Base-by-base conservation (phyloP, 805 yeast genomes). In the Yarrowia sp. region DNA sequence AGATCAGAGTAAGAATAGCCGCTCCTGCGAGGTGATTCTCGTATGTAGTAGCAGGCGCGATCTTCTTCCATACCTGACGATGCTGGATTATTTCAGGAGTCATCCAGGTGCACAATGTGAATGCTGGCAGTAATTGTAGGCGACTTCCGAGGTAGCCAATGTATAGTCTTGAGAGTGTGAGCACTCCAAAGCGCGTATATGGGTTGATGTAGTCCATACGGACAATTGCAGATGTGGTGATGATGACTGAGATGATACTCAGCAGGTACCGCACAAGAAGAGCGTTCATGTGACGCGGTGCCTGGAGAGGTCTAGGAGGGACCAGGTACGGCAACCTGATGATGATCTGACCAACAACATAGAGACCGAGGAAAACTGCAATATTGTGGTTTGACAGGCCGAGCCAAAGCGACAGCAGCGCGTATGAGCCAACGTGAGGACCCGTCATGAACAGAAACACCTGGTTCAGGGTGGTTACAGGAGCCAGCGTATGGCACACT, bases 381-480 rank as follows among this genome's bases (percentile, higher is more conserved):
- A 56, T 11, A 10, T 56, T 12, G 22, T 32, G 15, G 38, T 3
- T 56, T 8, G 15, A 10, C n/a, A 56, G 63, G 12, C 63, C 63
- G 12, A 56, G 48, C 63, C 63, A 56, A 2, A 56, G 38, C 1
- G 48, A 56, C 4, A 56, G 19, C 2, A 56, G 63, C n/a, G 63
- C 63, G 40, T 56, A 56, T 9, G 63, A 10, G 15, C 63, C 63
- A 10, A 56, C 48, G 11, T 56, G 63, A 2, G 63, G 63, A 2
- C 63, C 63, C 2, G 63, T 56, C 63, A 56, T 56, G 48, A 56
- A 56, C 46, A 56, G 48, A 8, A 56, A 56, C 5, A 56, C 36
- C 48, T 56, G 63, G 63, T 56, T 56, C n/a, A 56, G 48, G 1
- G 63, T 56, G 8, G 15, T 15, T 3, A 56, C 48, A 1, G 63